Evolutionary conservation across 306 rosid genomes (phyloP).

Genomic region (Sophora flavescens): DNA sequence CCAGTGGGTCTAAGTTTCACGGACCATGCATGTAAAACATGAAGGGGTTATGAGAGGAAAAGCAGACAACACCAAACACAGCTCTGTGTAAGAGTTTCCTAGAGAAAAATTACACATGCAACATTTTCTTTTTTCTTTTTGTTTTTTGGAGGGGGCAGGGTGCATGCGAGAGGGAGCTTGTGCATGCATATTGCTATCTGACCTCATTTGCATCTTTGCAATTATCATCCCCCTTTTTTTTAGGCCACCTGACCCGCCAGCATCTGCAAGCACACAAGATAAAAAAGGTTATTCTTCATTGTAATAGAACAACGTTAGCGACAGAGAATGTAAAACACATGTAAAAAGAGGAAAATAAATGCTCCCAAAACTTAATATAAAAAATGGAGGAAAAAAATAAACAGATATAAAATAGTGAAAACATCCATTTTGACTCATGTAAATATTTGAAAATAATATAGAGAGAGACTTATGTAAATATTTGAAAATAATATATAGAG

Average conservation of each 20-base stretch:
- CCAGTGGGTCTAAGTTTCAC: slow-evolving; percentile 14
- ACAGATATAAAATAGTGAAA: slow-evolving; percentile 20
- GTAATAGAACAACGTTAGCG: not conserved
- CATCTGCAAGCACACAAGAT: slow-evolving; percentile 64
- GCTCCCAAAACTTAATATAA: not conserved
- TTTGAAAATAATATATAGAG: not conserved
- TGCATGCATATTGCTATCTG: slow-evolving; percentile 29
- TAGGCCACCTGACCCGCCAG: slow-evolving; percentile 97
- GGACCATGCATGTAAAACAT: slow-evolving; percentile 17
- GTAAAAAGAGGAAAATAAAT: not conserved
- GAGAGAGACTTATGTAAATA: slow-evolving; percentile 18
- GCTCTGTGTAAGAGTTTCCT: not conserved
- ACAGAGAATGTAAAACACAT: slow-evolving; percentile 22
- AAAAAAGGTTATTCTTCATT: slow-evolving; percentile 25
- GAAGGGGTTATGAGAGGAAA: slow-evolving; percentile 21
- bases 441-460: slow-evolving; percentile 10
- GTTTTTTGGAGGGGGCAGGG: slow-evolving; percentile 8
- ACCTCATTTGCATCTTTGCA: slow-evolving; percentile 99
- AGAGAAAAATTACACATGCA: slow-evolving; percentile 25
- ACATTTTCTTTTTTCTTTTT: not conserved
- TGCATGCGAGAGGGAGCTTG: slow-evolving; percentile 22
- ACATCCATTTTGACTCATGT: slow-evolving; percentile 19
- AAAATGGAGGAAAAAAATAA: not conserved
- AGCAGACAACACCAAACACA: slow-evolving; percentile 11
- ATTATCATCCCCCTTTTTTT: slow-evolving; percentile 56